Evolutionary conservation across 305 asterid species (phyloP), one percentile per base, ranked within the genome.

Genomic region (Fraxinus baroniana): DNA sequence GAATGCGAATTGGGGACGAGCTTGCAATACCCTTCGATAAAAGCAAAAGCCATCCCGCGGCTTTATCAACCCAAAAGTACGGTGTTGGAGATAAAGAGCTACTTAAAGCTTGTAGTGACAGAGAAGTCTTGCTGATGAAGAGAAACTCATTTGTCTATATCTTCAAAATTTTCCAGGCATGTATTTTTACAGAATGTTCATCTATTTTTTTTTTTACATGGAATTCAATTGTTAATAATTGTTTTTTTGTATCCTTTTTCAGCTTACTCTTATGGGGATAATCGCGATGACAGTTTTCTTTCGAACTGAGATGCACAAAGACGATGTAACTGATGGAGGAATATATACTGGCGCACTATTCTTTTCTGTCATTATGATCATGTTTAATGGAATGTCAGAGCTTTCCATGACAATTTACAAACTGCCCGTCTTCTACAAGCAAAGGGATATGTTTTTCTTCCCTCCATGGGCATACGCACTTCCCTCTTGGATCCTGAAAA

Each of bases 341-440:
- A 76, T 87, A 81, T 83, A 86, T 36, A 57, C 78, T 5, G 89
- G 88, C 0, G 89, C 87, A 13, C 60, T 86, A 5, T 86, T 86
- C 57, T 86, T 80, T n/a, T 15, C 49, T 12, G 81, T 86, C 30
- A 57, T 74, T 37, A 77, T 49, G 82, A 78, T 85, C 77, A 86
- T 83, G 90, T 87, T 87, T 20, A 87, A 85, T 2, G 90, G 90
- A 52, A 83, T 87, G 84, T 75, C 87, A 7, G 90, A 85, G 88
- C 71, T 83, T 77, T 72, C 87, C 39, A 71, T 86, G 85, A 80
- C 88, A 35, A 87, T 87, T 35, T 62, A 44, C 30, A 87, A 87
- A 83, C 88, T 87, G 62, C 90, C 90, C 0, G 90, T 87, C 73
- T 87, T 87, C 68, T 87, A 83, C 77, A 87, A 87, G 79, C 89